Conservation (phyloP, 768 basidiomycete species). For the Thelephora ganbajun region DNA sequence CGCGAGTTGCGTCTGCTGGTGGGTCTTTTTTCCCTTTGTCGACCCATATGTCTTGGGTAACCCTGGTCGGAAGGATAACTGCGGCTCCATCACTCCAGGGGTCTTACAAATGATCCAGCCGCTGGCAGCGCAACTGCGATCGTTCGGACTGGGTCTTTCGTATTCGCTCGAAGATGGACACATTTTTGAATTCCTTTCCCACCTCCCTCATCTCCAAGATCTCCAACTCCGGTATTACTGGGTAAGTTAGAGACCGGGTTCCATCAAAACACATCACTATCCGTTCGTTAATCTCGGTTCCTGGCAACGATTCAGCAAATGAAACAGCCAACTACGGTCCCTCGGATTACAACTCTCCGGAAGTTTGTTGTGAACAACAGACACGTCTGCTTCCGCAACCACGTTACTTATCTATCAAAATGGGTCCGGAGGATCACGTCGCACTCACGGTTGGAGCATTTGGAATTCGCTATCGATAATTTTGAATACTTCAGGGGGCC, state of each 20-base stretch:
- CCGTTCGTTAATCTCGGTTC: not conserved
- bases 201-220: constrained; percentile 24
- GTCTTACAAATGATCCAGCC: constrained; percentile 32
- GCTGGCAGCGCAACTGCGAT: constrained; percentile 18
- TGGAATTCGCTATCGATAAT: constrained; percentile 17
- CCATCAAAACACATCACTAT: not conserved
- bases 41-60: not conserved
- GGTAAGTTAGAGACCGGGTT: constrained; percentile 17
- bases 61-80: constrained; percentile 29
- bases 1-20: constrained; percentile 30
- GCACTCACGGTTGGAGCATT: constrained; percentile 19
- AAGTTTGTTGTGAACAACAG: constrained; percentile 18
- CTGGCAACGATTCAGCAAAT: constrained; percentile 28
- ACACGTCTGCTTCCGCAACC: constrained; percentile 8
- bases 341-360: constrained; percentile 15
- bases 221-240: constrained; percentile 37
- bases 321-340: constrained; percentile 10
- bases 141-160: constrained; percentile 38
- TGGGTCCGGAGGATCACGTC: constrained; percentile 27
- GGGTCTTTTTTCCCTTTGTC: constrained; percentile 5
- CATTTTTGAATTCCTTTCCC: constrained; percentile 30
- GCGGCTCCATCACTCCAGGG: constrained; percentile 51
- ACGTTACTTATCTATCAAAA: constrained; percentile 21
- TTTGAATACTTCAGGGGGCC: constrained; percentile 11
- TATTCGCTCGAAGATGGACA: constrained; percentile 44